These are phyloP conservation scores for Triglochin maritima DNA, from an alignment of 106 monocot species.

Conservation along the genomic window DNA sequence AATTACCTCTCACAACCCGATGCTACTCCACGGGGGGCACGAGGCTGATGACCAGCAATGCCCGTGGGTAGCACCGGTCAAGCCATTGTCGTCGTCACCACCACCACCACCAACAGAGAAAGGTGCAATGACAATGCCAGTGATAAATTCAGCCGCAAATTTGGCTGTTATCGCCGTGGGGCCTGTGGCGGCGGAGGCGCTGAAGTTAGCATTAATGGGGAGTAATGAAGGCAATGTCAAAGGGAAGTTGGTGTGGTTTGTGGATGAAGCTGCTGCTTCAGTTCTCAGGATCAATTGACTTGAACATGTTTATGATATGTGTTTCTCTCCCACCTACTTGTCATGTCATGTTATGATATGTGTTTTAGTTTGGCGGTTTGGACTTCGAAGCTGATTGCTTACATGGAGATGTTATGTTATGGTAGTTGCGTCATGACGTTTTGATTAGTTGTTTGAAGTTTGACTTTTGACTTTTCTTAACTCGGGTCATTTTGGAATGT, in stretches of 20 bases:
- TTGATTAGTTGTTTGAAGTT: too few species aligned
- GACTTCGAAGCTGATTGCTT: too few species aligned
- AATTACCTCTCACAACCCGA: constrained; percentile 4
- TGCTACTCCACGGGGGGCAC: neutral
- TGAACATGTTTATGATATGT: too few species aligned
- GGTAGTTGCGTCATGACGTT: too few species aligned
- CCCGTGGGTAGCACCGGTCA: constrained; percentile 8
- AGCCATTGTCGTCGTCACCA: neutral
- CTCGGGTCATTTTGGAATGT: too few species aligned
- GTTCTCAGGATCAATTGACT: neutral
- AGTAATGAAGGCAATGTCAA: neutral
- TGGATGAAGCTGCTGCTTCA: constrained; percentile 6
- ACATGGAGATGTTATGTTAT: too few species aligned
- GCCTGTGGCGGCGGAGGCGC: constrained; percentile 1
- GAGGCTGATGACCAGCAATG: neutral
- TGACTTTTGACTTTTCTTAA: too few species aligned
- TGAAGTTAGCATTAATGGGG: neutral
- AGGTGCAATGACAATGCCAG: constrained; percentile 8
- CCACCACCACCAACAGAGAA: neutral
- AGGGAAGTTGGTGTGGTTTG: constrained; percentile 11
- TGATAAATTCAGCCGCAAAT: constrained; percentile 12
- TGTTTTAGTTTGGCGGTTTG: too few species aligned
- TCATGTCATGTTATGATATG: too few species aligned
- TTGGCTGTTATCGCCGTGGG: constrained; percentile 4
- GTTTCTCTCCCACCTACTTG: too few species aligned